Base-by-base conservation (phyloP, 2,329 filamentous ascomycete genomes). In the Cercospora nicotianae region DNA sequence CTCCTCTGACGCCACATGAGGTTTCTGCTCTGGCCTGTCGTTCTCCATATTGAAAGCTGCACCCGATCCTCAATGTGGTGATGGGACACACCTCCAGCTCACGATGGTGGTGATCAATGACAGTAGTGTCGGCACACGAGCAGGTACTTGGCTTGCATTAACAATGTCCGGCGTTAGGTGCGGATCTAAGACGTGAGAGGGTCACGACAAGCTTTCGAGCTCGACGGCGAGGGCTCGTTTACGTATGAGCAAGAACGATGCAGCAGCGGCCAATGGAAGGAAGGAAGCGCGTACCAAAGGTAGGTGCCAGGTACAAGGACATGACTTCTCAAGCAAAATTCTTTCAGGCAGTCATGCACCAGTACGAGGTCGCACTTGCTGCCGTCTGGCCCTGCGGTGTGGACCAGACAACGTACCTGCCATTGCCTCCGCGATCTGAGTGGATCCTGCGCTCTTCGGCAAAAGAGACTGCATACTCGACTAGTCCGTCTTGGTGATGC, bases 31-130 rank as follows among this genome's bases (percentile, higher is more conserved):
- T 42, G 67, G 59, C 42, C 67, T 67, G 20, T 71, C 67, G 48
- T 60, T 42, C 23, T 70, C 66, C 71, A 72, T 72, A 30, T 60
- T 28, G 39, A 12, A n/a, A 31, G 55, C 20, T 23, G 45, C 39
- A 26, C 23, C 20, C 48, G 12, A 36, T 28, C 18, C 39, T 65
- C 63, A 51, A 18, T 28, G 53, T 31, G 20, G n/a, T 28, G 6
- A 28, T 18, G 42, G 28, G 30, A 31, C 16, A 59, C 28, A 64
- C 2, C 1, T 30, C 42, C 18, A 7, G 18, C 28, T 55, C 16
- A 26, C 16, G 16, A 30, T 12, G 45, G 36, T 31, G 62, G 33
- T 36, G 8, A 31, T 58, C 62, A 57, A 13, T 39, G 62, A 58
- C 30, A 23, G 45, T 39, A 23, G 45, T 39, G 26, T 26, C 62